Evolutionary conservation across 371 early-diverging fungal species (phyloP), one percentile per base, ranked within the genome.

Genomic region (Nosema muscidifuracis): DNA sequence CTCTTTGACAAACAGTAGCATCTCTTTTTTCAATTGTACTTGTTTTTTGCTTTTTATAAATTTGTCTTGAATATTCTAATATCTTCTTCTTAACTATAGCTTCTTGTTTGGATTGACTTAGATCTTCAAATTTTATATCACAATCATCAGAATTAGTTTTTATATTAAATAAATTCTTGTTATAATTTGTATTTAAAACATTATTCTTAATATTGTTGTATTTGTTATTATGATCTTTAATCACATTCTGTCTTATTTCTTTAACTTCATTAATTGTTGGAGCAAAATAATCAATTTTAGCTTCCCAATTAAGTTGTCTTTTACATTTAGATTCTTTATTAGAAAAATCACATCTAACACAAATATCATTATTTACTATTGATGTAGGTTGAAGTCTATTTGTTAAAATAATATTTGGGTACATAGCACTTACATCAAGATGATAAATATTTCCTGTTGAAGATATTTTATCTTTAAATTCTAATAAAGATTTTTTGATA

Each of bases 351-450:
- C 98, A 99, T 6, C 90, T 81, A 0, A 93, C 92, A 79, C 97
- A 97, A 1, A 85, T 85, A 15, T 88, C 87, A 72, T 95, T 95
- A 15, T 87, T 87, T 33, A 95, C 89, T 64, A 97, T 89, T 2
- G 98, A 91, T 81, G 92, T 91, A 0, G 99, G 99, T 82, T 99
- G 98, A 2, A 99, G 84, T 26, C 95, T 89, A 77, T 97, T 96
- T 10, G 99, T 97, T 18, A 97, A 85, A 81, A 99, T 99, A 71
- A 99, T 97, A 79, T 97, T 97, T 16, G 99, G 97, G 80, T 97
- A 97, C 97, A 99, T 97, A 28, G 97, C 96, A 0, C 92, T 98
- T 1, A 99, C 97, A 83, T 99, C 99, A 84, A 99, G 86, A 79
- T 99, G 98, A 83, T 97, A 99, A 65, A 99, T 92, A 38, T 30